Percentiles rank a stretch among this genome's conserved stretches.
Evolutionary conservation across 2,329 filamentous ascomycete genomes (phyloP).

Genomic region (Talaromyces sp.): DNA sequence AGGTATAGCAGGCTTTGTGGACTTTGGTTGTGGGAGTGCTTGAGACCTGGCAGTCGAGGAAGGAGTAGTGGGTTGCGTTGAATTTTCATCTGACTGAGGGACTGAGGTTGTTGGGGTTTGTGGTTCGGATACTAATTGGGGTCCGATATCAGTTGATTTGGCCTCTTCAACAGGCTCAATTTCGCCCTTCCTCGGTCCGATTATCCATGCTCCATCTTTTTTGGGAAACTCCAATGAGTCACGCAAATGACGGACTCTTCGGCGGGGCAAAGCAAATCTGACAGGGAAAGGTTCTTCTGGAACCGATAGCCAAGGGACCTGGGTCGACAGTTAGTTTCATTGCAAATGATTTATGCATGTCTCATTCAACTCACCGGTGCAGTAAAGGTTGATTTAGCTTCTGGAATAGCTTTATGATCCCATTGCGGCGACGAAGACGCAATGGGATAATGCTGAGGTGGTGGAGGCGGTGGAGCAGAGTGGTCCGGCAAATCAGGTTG

Average conservation of each 20-base stretch:
- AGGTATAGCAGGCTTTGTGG: conserved; percentile 43
- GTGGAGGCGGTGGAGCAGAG: conserved; percentile 25
- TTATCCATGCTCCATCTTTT: conserved; percentile 39
- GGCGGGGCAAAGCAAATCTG: conserved; percentile 48
- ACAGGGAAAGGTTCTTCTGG: conserved; percentile 58
- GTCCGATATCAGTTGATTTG: conserved; percentile 21
- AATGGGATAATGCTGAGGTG: conserved; percentile 34
- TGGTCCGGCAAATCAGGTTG: conserved; percentile 36
- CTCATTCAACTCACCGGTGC: conserved; percentile 46
- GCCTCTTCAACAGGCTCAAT: conserved; percentile 20
- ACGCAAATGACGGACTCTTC: conserved; percentile 41
- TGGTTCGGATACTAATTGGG: conserved; percentile 43
- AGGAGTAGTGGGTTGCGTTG: conserved; percentile 59
- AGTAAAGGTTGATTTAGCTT: conserved; percentile 45
- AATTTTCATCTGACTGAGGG: conserved; percentile 59
- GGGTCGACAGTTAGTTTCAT: conserved; percentile 16
- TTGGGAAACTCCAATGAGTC: conserved; percentile 55
- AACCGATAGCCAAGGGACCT: conserved; percentile 65
- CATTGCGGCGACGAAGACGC: conserved; percentile 35
- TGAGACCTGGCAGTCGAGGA: conserved; percentile 51
- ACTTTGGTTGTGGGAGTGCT: conserved; percentile 35
- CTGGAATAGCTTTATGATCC: conserved; percentile 26
- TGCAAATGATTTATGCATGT: not conserved
- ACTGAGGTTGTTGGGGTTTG: conserved; percentile 63
- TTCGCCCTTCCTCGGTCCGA: conserved; percentile 19